Conservation (phyloP, 2,329 filamentous ascomycete species). For the Cryphonectria nitschkei region DNA sequence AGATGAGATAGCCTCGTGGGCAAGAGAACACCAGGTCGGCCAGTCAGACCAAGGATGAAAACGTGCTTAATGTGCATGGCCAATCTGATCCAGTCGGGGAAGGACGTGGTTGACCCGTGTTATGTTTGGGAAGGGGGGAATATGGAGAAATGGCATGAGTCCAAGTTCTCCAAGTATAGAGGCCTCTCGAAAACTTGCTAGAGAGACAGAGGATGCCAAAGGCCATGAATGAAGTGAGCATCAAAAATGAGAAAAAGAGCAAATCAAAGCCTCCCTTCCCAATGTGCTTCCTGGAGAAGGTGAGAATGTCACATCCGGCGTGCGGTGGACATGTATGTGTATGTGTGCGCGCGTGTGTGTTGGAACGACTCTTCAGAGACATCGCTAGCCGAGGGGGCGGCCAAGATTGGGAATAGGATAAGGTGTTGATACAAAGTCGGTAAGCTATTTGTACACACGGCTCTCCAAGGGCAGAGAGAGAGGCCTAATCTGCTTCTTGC, state of each 20-base stretch:
- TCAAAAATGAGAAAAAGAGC: neutral
- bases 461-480: neutral
- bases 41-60: neutral
- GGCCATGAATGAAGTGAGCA: neutral
- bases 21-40: neutral
- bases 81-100: neutral
- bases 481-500: neutral
- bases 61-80: neutral
- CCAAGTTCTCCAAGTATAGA: neutral
- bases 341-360: neutral
- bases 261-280: neutral
- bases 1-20: neutral
- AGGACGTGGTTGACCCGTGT: neutral
- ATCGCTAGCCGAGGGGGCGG: conserved; percentile 32
- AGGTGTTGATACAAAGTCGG: neutral
- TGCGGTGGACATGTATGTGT: neutral
- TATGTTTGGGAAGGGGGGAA: neutral
- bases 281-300: neutral
- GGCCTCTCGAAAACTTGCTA: neutral
- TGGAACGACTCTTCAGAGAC: neutral
- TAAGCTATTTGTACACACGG: neutral
- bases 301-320: neutral
- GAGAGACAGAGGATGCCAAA: neutral
- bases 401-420: neutral
- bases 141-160: neutral